Percentiles rank a stretch among this genome's conserved stretches.
Conservation (phyloP, 129 eudicot species). For the Saussurea involucrata region DNA sequence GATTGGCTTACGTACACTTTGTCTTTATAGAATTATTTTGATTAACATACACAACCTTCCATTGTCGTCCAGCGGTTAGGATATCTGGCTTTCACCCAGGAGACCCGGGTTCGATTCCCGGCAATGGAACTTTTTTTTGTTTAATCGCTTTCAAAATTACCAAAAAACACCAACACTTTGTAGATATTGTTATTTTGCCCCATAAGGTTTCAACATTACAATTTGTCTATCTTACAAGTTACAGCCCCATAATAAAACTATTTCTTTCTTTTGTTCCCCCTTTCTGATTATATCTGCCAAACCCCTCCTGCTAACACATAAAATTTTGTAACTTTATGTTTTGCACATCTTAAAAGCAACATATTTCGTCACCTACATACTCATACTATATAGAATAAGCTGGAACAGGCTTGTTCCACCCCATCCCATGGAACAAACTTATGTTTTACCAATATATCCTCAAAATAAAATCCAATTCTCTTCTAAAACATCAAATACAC, state of each 20-base stretch:
- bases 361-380: not conserved
- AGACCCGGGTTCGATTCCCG: constrained; percentile 99
- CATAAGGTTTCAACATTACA: not conserved
- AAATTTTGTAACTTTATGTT: not conserved
- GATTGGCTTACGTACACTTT: too few species aligned
- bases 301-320: not conserved
- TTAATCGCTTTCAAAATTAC: not conserved
- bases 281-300: not conserved
- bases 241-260: not conserved
- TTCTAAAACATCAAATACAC: too few species aligned
- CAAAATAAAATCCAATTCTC: too few species aligned
- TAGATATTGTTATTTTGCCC: not conserved
- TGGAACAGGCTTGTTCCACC: too few species aligned
- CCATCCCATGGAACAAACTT: too few species aligned
- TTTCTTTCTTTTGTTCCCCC: not conserved
- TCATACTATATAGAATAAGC: too few species aligned
- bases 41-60: constrained; percentile 17
- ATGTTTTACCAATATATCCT: too few species aligned
- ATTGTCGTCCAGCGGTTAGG: constrained; percentile 99
- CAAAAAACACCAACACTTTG: not conserved
- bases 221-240: not conserved
- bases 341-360: not conserved
- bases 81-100: constrained; percentile 99
- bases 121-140: constrained; percentile 58
- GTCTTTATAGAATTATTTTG: not conserved